Percentiles rank a stretch among this genome's conserved stretches.
Conservation (phyloP, 2,329 filamentous ascomycete species). For the Aspergillus clavatus region DNA sequence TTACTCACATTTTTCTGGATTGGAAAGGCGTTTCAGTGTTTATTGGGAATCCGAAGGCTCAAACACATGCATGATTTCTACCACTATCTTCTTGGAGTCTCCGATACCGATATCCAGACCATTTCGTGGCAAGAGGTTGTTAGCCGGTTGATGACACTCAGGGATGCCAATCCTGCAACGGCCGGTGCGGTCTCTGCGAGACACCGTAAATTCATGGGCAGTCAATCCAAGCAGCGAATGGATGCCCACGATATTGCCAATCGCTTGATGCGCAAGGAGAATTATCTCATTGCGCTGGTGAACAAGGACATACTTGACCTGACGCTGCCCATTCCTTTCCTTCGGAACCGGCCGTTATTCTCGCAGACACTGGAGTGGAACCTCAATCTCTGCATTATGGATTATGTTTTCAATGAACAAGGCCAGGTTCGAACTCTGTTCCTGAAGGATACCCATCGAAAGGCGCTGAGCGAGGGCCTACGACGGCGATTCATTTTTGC, state of each 20-base stretch:
- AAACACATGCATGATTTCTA: constrained; percentile 81
- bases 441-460: constrained; percentile 74
- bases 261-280: constrained; percentile 90
- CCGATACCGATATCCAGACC: constrained; percentile 82
- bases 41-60: constrained; percentile 68
- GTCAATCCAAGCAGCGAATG: constrained; percentile 86
- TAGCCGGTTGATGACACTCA: constrained; percentile 73
- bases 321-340: constrained; percentile 76
- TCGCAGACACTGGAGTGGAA: constrained; percentile 91
- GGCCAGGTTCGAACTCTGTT: constrained; percentile 85
- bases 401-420: constrained; percentile 86
- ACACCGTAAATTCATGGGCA: constrained; percentile 63
- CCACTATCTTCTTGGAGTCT: constrained; percentile 73
- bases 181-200: constrained; percentile 56
- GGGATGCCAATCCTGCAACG: constrained; percentile 86
- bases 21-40: constrained; percentile 69
- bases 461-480: constrained; percentile 71
- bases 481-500: constrained; percentile 74
- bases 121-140: constrained; percentile 93
- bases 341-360: constrained; percentile 74
- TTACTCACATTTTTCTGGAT: constrained; percentile 81
- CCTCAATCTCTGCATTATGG: constrained; percentile 80
- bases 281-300: constrained; percentile 93
- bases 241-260: constrained; percentile 98
- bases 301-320: constrained; percentile 94